Conservation (phyloP, 2,329 filamentous ascomycete species). For the Emergomyces pasteurianus region DNA sequence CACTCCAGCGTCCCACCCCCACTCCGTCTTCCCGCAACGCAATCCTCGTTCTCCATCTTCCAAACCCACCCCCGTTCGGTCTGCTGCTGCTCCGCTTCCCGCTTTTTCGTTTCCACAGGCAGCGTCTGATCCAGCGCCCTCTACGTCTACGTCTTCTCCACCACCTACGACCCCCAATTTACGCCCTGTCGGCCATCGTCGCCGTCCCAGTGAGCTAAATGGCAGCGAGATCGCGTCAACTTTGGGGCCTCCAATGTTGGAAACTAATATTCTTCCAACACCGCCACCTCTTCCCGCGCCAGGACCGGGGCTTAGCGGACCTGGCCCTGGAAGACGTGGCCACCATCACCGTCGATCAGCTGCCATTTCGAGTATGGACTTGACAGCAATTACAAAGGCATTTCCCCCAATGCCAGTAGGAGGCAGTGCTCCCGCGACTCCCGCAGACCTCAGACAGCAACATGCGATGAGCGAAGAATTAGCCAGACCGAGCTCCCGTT, state of each 20-base stretch:
- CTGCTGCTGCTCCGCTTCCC: constrained; percentile 23
- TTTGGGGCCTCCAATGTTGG: constrained; percentile 53
- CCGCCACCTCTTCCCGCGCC: constrained; percentile 26
- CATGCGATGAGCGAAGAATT: constrained; percentile 18
- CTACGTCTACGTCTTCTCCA: constrained; percentile 34
- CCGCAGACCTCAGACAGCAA: constrained; percentile 29
- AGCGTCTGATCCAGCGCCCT: constrained; percentile 18
- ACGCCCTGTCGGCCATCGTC: constrained; percentile 51
- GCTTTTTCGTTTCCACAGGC: constrained; percentile 27
- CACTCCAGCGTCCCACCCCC: neutral
- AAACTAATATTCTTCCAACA: constrained; percentile 46
- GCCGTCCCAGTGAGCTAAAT: constrained; percentile 78
- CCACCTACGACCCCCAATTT: constrained; percentile 42
- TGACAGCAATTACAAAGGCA: constrained; percentile 44
- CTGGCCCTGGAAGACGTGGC: constrained; percentile 48
- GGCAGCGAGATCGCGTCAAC: constrained; percentile 47
- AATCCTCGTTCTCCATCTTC: constrained; percentile 30
- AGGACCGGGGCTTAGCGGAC: constrained; percentile 29
- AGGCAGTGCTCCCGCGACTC: constrained; percentile 47
- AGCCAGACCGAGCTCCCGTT: constrained; percentile 23
- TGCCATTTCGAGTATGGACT: constrained; percentile 73
- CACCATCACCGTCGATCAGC: constrained; percentile 71
- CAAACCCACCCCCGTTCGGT: constrained; percentile 48
- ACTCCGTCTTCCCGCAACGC: constrained; percentile 9
- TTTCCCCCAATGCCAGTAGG: constrained; percentile 33